These are phyloP conservation scores for Candida easanensis DNA, from an alignment of 805 yeast species.

Conservation along the genomic window DNA sequence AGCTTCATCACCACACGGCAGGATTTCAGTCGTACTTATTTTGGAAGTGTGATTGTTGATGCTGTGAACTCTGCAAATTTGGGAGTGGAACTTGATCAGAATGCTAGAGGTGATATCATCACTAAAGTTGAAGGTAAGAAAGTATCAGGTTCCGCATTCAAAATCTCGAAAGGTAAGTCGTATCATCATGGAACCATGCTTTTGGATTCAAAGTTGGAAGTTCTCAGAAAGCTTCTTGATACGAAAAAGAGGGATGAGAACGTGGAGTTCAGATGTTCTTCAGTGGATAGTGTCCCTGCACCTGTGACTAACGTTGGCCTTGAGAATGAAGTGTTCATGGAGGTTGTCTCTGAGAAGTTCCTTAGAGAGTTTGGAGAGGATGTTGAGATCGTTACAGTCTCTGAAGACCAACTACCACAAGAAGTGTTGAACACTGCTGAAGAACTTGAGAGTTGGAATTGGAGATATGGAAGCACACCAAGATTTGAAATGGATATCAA, in stretches of 20 bases:
- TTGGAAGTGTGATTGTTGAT: constrained; percentile 38
- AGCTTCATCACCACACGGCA: constrained; percentile 71
- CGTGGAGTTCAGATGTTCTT: constrained; percentile 38
- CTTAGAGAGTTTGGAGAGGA: constrained; percentile 24
- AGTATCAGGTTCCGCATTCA: constrained; percentile 91
- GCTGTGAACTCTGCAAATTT: constrained; percentile 20
- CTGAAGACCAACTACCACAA: constrained; percentile 27
- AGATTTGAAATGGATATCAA: constrained; percentile 54
- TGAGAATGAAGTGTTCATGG: constrained; percentile 42
- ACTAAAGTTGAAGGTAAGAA: constrained; percentile 45
- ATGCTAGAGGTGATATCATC: constrained; percentile 78
- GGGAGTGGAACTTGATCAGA: constrained; percentile 42
- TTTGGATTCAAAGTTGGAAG: constrained; percentile 58
- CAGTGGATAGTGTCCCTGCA: constrained; percentile 77
- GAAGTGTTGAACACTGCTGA: constrained; percentile 40
- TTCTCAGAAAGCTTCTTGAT: constrained; percentile 56
- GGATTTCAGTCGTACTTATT: constrained; percentile 52
- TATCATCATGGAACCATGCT: constrained; percentile 98
- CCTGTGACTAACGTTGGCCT: constrained; percentile 68
- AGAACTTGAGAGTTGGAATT: constrained; percentile 57
- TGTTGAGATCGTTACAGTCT: constrained; percentile 28
- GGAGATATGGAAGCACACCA: constrained; percentile 80
- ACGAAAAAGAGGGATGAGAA: constrained; percentile 36
- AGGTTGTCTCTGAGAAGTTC: constrained; percentile 29
- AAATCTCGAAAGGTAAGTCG: constrained; percentile 74